Conservation (phyloP, 2,329 filamentous ascomycete species). For the Sporothrix dimorphospora region DNA sequence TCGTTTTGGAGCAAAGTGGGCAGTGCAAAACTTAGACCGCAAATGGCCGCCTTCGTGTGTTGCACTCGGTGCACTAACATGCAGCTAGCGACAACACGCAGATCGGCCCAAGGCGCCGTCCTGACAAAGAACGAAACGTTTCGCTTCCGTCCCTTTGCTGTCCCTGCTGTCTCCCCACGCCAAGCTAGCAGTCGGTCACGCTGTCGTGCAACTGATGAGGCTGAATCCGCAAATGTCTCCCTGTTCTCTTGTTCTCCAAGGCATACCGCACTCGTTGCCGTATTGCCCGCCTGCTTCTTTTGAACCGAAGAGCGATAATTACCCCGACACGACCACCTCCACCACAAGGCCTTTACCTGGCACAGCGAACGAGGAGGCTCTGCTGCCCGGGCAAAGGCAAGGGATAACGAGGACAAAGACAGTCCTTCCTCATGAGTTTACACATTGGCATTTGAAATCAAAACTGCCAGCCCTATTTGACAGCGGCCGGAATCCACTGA, state of each 20-base stretch:
- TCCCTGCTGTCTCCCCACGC: background rate
- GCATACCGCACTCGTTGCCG: background rate
- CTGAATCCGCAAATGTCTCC: slow-evolving; percentile 16
- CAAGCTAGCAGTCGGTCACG: slow-evolving; percentile 9
- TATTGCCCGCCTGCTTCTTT: background rate
- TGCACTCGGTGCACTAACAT: slow-evolving; percentile 15
- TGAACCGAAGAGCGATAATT: slow-evolving; percentile 12
- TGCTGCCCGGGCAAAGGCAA: background rate
- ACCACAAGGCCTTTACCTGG: no score
- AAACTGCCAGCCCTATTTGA: background rate
- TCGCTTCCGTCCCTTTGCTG: background rate
- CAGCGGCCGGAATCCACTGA: background rate
- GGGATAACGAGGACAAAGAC: background rate
- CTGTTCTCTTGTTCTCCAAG: background rate
- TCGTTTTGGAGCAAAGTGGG: slow-evolving; percentile 2
- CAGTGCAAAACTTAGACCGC: slow-evolving; percentile 28
- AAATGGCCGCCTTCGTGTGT: slow-evolving; percentile 19
- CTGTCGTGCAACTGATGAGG: background rate
- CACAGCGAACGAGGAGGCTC: background rate
- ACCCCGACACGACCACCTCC: background rate
- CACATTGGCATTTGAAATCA: slow-evolving; percentile 11
- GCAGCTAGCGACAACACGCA: slow-evolving; percentile 23
- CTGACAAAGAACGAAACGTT: background rate
- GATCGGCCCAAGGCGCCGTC: background rate
- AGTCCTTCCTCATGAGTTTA: background rate